Base-by-base conservation (phyloP, 352 stramenopile genomes). In the Globisporangium perplexum region DNA sequence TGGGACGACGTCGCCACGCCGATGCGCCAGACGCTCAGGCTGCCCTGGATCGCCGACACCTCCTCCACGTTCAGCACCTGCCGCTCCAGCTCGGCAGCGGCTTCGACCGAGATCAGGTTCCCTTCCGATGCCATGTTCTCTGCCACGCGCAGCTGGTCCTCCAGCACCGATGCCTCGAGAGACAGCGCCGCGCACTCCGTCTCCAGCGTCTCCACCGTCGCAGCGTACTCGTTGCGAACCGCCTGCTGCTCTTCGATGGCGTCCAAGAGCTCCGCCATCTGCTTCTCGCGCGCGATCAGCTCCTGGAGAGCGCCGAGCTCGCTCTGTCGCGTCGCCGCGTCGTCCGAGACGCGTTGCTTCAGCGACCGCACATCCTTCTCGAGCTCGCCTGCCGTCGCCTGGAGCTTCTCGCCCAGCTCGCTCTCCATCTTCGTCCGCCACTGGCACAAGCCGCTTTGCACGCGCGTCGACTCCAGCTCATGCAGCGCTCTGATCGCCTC, bases 221-320 rank as follows among this genome's bases (percentile, higher is more conserved):
- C 60, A 8, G 68, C 67, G 42, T 84, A 90, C 31, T 93, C 82
- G 8, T 80, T 71, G 7, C 81, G 73, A 7, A 75, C 76, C 7
- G 48, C 59, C 50, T 88, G 79, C 57, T 93, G 82, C 50, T 93
- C 82, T 50, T 93, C 82, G 47, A 89, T 88, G 11, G 73, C 82
- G 59, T 93, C 82, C 44, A 93, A 39, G 14, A 90, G 64, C 45
- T 77, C 57, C 20, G 65, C 60, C 69, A 89, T 82, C 59, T 89
- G 74, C 48, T 78, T 71, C 53, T 93, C 82, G 20, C 77, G 75
- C 38, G 81, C 75, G 41, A 93, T 84, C 35, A 86, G 64, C 55
- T 87, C 77, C 49, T 72, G 65, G 10, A 93, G 77, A n/a, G 72
- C 68, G 33, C 57, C 55, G 2, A 87, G 41, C 41, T 93, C 77